Evolutionary conservation across 2,329 filamentous ascomycete species (phyloP), one percentile per base, ranked within the genome.

Genomic region (Diaporthe longicolla): DNA sequence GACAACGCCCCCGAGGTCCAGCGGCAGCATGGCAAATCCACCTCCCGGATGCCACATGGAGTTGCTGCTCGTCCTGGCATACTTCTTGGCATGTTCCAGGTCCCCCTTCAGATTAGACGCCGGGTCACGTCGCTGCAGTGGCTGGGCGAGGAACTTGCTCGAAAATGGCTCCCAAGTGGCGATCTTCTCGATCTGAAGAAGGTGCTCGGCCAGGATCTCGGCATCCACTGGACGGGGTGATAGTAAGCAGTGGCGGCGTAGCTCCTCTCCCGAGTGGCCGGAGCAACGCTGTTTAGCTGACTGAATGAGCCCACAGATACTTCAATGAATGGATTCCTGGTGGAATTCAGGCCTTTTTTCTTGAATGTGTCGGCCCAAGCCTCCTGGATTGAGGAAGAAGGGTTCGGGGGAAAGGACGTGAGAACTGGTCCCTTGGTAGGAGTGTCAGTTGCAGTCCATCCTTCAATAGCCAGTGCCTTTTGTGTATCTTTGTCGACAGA

Each of bases 11-110:
- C 79, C 78, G 48, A 83, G 58, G 37, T 83, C 82, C 29, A 79
- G 76, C 32, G 83, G 82, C 63, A 80, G 82, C 85, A 86, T 86
- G 76, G 83, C 83, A 68, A 79, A 81, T 15, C 85, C 86, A 11
- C 84, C 83, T 7, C 84, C 73, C 13, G 82, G 83, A 76, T 87
- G 84, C 83, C 84, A 87, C 7, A 84, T 84, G 3, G 65, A 55
- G 1, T 29, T 43, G 19, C 48, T 55, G 32, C 50, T 69, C n/a
- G 65, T 11, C 21, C 65, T 11, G 4, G 9, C 29, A 5, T 9
- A 43, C 13, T 11, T 26, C 65, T 69, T 55, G 2, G 65, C 65
- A 1, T 11, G 17, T 1, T 69, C 50, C 32, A 69, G 15, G n/a
- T 69, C 48, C 1, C 35, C 65, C 13, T 43, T 55, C 10, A 55